phyloP scores from a whole-genome alignment of 2,329 filamentous ascomycete genomes.

The Sclerotinia subarctica region DNA sequence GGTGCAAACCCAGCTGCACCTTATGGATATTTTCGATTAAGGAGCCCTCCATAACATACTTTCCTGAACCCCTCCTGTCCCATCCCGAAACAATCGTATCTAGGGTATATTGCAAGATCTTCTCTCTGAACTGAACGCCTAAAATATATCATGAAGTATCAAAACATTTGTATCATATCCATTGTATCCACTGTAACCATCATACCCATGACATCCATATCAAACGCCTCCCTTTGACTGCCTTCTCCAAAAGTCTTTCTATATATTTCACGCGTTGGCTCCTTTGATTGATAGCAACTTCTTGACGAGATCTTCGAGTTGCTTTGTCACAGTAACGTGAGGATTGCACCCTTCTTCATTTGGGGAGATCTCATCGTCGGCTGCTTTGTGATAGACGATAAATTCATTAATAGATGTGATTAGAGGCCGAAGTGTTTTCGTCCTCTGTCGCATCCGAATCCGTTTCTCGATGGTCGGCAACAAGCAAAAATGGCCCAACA shows the following conservation, averaged over 20 bases:
- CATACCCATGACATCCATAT: neutral
- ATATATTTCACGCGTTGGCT: neutral
- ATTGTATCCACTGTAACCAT: neutral
- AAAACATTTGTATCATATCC: slow-evolving; percentile 13
- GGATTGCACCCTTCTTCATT: slow-evolving; percentile 45
- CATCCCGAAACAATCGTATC: slow-evolving; percentile 2
- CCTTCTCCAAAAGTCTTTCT: neutral
- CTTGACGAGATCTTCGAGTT: slow-evolving; percentile 31
- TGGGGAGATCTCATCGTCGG: slow-evolving; percentile 48
- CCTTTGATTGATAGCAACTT: slow-evolving; percentile 25
- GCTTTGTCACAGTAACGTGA: slow-evolving; percentile 45
- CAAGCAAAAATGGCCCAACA: slow-evolving; percentile 78
- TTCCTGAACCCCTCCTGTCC: neutral
- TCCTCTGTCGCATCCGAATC: slow-evolving; percentile 45
- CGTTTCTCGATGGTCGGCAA: slow-evolving; percentile 44
- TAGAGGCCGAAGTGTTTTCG: slow-evolving; percentile 48
- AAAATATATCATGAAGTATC: slow-evolving; percentile 15
- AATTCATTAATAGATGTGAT: slow-evolving; percentile 61
- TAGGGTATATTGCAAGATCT: slow-evolving; percentile 20
- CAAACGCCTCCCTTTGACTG: neutral
- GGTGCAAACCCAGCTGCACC: neutral
- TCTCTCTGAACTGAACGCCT: slow-evolving; percentile 15
- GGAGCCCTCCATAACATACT: neutral
- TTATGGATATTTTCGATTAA: slow-evolving; percentile 3
- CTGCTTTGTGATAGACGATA: slow-evolving; percentile 55